These are phyloP conservation scores for Cercospora berteroae DNA, from an alignment of 2,329 filamentous ascomycete species.

Conservation along the genomic window DNA sequence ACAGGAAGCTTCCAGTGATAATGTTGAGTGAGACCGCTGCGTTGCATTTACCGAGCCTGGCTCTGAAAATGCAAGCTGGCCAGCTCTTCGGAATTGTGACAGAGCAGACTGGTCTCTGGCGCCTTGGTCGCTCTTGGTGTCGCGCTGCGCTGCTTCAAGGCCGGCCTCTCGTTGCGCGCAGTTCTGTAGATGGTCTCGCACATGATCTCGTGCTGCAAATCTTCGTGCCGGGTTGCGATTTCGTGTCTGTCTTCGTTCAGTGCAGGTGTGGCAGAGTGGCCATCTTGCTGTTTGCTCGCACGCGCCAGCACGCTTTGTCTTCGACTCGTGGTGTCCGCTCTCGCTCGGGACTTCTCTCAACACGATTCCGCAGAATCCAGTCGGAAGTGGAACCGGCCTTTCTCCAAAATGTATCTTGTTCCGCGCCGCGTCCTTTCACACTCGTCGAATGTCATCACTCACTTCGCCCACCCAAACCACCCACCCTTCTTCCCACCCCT, in stretches of 20 bases:
- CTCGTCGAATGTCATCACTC: background rate
- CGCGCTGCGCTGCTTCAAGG: background rate
- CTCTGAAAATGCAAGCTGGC: background rate
- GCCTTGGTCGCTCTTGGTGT: background rate
- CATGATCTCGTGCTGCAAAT: background rate
- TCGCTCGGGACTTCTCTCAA: background rate
- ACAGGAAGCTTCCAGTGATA: background rate
- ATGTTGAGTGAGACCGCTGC: background rate
- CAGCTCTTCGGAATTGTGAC: background rate
- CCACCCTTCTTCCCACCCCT: constrained; percentile 10
- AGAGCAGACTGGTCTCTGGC: background rate
- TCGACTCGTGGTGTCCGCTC: background rate
- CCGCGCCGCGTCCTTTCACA: too few species aligned
- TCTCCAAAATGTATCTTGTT: background rate
- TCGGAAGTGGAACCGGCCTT: background rate
- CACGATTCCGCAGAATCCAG: background rate
- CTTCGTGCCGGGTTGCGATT: background rate
- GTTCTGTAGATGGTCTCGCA: background rate
- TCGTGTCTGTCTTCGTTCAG: background rate
- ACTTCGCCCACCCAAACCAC: constrained; percentile 19
- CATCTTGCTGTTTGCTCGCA: background rate
- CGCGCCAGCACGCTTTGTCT: background rate
- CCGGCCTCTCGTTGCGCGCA: background rate
- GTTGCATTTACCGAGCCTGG: background rate
- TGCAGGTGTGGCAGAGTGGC: background rate